Conservation (phyloP, 140 eudicot species). For the Ambrosia hybrid region DNA sequence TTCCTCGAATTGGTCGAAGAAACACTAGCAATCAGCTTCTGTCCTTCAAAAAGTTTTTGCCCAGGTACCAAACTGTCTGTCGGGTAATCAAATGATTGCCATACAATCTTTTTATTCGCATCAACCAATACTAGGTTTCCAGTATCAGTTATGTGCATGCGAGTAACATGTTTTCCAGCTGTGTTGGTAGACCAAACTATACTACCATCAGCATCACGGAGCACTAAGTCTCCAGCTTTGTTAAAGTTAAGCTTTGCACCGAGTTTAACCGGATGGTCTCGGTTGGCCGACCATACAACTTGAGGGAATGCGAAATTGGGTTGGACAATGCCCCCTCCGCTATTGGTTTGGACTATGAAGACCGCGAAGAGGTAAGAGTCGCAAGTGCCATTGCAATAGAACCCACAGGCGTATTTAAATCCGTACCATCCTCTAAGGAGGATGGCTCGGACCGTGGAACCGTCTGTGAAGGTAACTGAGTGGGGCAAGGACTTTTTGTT, state of each 20-base stretch:
- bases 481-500: not conserved
- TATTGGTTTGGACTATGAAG: not conserved
- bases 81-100: not conserved
- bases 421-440: not conserved
- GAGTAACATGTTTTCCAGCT: not conserved
- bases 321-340: slow-evolving; percentile 20
- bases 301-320: slow-evolving; percentile 42
- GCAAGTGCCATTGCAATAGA: not conserved
- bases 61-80: not conserved
- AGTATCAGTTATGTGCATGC: not conserved
- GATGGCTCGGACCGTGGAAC: not conserved
- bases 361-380: not conserved
- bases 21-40: not conserved
- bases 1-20: slow-evolving; percentile 32
- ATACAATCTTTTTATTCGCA: not conserved
- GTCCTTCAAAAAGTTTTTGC: not conserved
- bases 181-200: not conserved
- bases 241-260: not conserved
- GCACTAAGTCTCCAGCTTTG: not conserved
- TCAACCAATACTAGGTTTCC: not conserved
- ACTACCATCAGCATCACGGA: not conserved
- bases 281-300: slow-evolving; percentile 34
- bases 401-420: not conserved
- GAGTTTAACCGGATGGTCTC: not conserved
- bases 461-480: not conserved